phyloP scores from a whole-genome alignment of 2,329 filamentous ascomycete genomes.

The Pyrenophora teres region DNA sequence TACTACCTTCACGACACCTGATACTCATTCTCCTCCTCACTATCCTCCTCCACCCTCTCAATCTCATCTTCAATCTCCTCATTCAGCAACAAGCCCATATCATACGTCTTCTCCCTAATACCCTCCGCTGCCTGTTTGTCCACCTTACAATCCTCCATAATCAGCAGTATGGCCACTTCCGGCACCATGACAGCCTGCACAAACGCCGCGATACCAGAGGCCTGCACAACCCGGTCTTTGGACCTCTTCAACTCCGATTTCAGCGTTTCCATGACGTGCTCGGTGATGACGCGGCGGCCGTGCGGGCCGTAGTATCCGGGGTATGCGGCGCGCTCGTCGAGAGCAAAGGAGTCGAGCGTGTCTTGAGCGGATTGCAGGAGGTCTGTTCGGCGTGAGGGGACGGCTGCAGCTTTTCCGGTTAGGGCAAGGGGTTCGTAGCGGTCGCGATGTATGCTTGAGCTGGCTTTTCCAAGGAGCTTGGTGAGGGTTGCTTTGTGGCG shows the following conservation, averaged over 20 bases:
- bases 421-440: conserved; percentile 31
- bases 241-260: conserved; percentile 32
- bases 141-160: conserved; percentile 62
- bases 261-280: conserved; percentile 34
- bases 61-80: conserved; percentile 64
- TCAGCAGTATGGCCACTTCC: conserved; percentile 63
- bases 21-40: conserved; percentile 24
- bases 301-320: conserved; percentile 80
- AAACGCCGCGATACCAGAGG: conserved; percentile 39
- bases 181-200: conserved; percentile 67
- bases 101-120: conserved; percentile 69
- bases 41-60: conserved; percentile 23
- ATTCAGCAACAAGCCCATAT: conserved; percentile 70
- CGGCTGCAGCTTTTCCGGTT: conserved; percentile 32
- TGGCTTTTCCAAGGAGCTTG: conserved; percentile 61
- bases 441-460: conserved; percentile 16
- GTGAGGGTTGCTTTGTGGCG: conserved; percentile 62
- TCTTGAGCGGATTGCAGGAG: conserved; percentile 42
- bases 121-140: conserved; percentile 52
- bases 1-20: neutral
- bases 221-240: conserved; percentile 39
- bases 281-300: conserved; percentile 73
- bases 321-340: conserved; percentile 26
- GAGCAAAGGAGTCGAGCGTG: conserved; percentile 35
- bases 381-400: conserved; percentile 50